Conservation (phyloP, 148 eudicot species). For the Polygonum aviculare region DNA sequence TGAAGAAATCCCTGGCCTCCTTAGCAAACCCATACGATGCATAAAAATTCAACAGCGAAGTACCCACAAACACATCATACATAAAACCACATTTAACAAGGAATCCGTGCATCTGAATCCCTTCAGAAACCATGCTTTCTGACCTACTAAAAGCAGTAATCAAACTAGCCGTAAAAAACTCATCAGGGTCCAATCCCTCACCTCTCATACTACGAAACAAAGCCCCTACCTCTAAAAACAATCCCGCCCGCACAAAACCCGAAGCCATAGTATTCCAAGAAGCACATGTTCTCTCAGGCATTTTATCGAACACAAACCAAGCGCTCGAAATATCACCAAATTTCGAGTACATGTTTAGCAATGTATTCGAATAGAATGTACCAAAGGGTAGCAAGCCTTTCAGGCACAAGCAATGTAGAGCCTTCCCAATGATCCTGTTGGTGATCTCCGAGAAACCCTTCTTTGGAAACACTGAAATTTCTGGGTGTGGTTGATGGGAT, state of each 20-base stretch:
- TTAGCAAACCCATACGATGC: conserved; percentile 37
- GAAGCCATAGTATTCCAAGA: conserved; percentile 76
- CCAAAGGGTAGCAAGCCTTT: conserved; percentile 32
- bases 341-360: conserved; percentile 55
- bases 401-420: conserved; percentile 46
- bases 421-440: conserved; percentile 28
- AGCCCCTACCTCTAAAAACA: conserved; percentile 26
- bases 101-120: conserved; percentile 49
- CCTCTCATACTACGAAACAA: conserved; percentile 46
- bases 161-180: conserved; percentile 50
- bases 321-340: conserved; percentile 38
- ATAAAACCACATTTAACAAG: conserved; percentile 43
- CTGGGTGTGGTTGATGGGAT: conserved; percentile 33
- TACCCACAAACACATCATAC: conserved; percentile 46
- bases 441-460: conserved; percentile 65
- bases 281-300: conserved; percentile 58
- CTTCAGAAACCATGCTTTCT: conserved; percentile 39
- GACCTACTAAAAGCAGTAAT: conserved; percentile 53
- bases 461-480: conserved; percentile 38
- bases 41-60: conserved; percentile 59
- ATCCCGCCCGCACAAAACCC: conserved; percentile 41
- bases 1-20: conserved; percentile 37
- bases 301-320: conserved; percentile 48
- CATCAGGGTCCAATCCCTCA: conserved; percentile 31
- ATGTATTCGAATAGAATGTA: conserved; percentile 44